phyloP scores from a whole-genome alignment of 768 basidiomycete species.

The Cystobasidium ongulense region DNA sequence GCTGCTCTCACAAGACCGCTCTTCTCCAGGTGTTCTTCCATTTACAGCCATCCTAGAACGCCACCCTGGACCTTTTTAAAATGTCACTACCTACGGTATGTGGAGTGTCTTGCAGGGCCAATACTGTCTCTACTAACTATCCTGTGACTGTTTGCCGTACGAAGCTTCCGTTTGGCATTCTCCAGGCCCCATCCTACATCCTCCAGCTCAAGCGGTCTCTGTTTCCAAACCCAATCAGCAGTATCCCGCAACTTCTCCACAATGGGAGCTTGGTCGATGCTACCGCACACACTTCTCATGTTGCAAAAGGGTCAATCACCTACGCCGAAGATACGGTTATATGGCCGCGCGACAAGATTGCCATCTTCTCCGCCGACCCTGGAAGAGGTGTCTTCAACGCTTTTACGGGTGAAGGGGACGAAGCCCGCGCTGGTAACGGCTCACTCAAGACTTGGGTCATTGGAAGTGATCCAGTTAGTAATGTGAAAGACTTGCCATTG shows the following conservation, averaged over 20 bases:
- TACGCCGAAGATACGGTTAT: conserved; percentile 13
- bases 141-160: too few species aligned
- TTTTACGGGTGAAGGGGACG: conserved; percentile 13
- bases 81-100: not conserved
- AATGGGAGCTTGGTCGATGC: not conserved
- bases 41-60: too few species aligned
- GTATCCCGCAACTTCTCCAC: not conserved
- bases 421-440: not conserved
- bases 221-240: not conserved
- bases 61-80: too few species aligned
- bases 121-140: too few species aligned
- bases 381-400: conserved; percentile 3
- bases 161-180: conserved; percentile 5
- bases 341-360: not conserved
- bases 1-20: too few species aligned
- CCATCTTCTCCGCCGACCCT: conserved; percentile 10
- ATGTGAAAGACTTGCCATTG: not conserved
- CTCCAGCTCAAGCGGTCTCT: not conserved
- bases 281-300: not conserved
- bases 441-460: conserved; percentile 10
- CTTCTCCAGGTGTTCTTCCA: too few species aligned
- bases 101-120: not conserved
- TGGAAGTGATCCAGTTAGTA: not conserved
- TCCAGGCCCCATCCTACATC: not conserved
- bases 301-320: not conserved